These are phyloP conservation scores for Eimeria tenella DNA, from an alignment of 169 alveolate species.

Conservation along the genomic window DNA sequence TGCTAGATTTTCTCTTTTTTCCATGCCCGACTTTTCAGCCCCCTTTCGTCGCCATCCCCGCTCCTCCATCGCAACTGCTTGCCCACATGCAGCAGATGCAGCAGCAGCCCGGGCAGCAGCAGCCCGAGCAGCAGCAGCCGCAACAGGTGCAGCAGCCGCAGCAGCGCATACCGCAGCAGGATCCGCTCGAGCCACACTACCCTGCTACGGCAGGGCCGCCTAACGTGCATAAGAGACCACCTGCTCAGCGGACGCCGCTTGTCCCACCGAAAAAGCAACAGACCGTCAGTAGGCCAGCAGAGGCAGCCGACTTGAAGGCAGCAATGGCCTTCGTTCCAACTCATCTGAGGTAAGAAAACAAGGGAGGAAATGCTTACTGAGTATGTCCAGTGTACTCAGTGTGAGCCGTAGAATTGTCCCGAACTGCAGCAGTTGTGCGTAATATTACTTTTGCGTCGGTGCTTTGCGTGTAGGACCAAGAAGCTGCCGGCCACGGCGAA, in stretches of 20 bases:
- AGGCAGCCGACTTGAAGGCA: constrained; percentile 34
- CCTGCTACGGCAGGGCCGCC: constrained; percentile 16
- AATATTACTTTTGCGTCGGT: no score
- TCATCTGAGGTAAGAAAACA: constrained; percentile 28
- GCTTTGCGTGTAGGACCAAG: constrained; percentile 38
- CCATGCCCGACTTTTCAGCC: constrained; percentile 32
- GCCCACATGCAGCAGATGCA: constrained; percentile 65
- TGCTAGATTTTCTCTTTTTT: background rate
- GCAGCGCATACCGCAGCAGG: background rate
- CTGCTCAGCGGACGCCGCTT: constrained; percentile 25
- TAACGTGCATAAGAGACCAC: constrained; percentile 35
- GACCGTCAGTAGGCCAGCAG: background rate
- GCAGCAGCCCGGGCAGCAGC: constrained; percentile 22
- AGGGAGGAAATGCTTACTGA: background rate
- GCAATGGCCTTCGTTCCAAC: constrained; percentile 60
- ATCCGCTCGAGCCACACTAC: background rate
- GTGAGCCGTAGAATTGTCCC: background rate
- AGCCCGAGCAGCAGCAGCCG: constrained; percentile 30
- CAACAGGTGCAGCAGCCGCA: constrained; percentile 7
- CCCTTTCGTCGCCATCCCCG: constrained; percentile 30
- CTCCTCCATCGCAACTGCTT: constrained; percentile 50
- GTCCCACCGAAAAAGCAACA: constrained; percentile 27
- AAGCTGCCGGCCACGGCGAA: constrained; percentile 61
- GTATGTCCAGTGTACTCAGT: background rate
- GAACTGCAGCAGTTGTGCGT: background rate